phyloP scores from a whole-genome alignment of 1,284 basidiomycete species.

The Ustilago curta region DNA sequence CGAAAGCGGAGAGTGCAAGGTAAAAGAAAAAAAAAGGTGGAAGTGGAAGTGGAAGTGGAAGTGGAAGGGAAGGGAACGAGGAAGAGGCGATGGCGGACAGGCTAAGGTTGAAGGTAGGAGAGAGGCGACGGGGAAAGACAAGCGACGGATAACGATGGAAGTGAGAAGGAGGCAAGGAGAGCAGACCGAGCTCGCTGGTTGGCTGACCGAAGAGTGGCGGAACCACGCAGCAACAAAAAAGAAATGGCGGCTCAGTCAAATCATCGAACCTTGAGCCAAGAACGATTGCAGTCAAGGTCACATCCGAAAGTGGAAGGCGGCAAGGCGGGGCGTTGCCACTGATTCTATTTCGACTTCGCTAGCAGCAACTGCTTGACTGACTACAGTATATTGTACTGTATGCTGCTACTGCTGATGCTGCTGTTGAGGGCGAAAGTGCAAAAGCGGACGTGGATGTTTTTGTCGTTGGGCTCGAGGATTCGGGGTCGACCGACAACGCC shows the following conservation, averaged over 20 bases:
- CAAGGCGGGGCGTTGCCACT: conserved; percentile 1
- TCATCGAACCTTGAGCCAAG: neutral
- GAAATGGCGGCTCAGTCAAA: neutral
- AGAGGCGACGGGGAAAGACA: conserved; percentile 29
- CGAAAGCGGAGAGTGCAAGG: neutral
- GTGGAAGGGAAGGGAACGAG: conserved; percentile 3
- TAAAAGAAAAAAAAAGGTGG: neutral
- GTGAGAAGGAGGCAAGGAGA: conserved; percentile 22
- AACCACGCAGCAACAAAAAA: neutral
- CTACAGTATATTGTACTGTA: neutral
- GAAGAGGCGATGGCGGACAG: neutral
- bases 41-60: neutral
- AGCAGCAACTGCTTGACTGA: neutral
- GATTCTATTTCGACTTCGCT: neutral
- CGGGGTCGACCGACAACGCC: conserved; percentile 5
- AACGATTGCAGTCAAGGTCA: neutral
- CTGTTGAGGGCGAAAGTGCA: neutral
- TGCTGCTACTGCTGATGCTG: too few relatives aligned
- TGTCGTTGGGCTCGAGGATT: neutral
- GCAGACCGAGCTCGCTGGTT: neutral
- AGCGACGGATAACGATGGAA: conserved; percentile 51
- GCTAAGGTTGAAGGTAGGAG: too few relatives aligned
- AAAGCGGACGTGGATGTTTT: neutral
- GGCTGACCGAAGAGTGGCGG: neutral
- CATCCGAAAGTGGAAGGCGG: neutral